Evolutionary conservation across 2,329 filamentous ascomycete genomes (phyloP), one percentile per base, ranked within the genome.

Genomic region (Xylariaceae sp.): DNA sequence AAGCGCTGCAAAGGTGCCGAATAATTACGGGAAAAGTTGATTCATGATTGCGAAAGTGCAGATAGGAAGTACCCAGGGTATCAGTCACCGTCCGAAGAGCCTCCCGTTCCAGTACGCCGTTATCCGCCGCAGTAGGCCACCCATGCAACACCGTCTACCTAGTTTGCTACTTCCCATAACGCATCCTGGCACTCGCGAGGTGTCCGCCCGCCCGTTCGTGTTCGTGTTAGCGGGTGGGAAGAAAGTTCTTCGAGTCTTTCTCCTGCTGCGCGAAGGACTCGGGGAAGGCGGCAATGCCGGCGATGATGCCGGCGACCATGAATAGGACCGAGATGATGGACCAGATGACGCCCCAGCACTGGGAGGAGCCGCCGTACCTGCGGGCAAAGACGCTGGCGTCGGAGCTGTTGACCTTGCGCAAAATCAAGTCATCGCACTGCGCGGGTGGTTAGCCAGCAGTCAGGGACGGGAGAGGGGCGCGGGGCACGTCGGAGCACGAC

Each of bases 301-400:
- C 81, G n/a, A 89, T 58, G 42, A 90, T 88, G 2, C 77, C 82
- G 11, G 66, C 65, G 5, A 77, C 72, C 80, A 89, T 86, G 53
- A 90, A 78, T 0, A 70, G 42, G 16, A 88, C 51, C 1, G 80
- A 83, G 33, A 90, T 72, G 32, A 89, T 61, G 31, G 75, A 80
- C 84, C 83, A 90, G 33, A 87, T 73, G 11, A 88, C 65, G 7
- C 83, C 83, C 83, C 84, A 88, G 65, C 82, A 88, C 51, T 83
- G 80, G 1, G 81, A 85, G 0, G 81, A 87, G 22, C 83, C 83
- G 9, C 83, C 83, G 46, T 89, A 89, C 15, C 77, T 70, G 58
- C 85, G 70, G 6, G 83, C 83, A 47, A 89, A 89, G 19, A 87
- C 80, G 45, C 79, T 84, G 5, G 83, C 83, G 52, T 90, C 83